Conservation (phyloP, 495 filamentous ascomycete species). For the Penicillium verhagenii region DNA sequence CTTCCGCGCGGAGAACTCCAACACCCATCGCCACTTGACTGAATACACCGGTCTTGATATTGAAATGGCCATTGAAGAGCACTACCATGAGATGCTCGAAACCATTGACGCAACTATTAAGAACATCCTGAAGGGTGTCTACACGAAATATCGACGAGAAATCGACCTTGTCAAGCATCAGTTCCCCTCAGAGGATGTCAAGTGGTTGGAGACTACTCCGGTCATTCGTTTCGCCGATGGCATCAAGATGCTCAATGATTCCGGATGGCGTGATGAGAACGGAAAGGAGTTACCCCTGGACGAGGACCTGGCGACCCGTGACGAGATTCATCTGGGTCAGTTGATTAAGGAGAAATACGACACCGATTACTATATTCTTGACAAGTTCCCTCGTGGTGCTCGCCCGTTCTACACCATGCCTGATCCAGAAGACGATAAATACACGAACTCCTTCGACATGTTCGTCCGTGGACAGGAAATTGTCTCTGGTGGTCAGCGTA, state of each 20-base stretch:
- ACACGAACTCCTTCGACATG: constrained; percentile 93
- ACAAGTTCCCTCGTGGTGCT: constrained; percentile 84
- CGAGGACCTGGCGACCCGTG: constrained; percentile 80
- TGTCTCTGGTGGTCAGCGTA: constrained; percentile 86
- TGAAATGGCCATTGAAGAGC: constrained; percentile 91
- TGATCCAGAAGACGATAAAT: constrained; percentile 66
- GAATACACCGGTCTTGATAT: constrained; percentile 95
- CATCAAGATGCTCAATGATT: constrained; percentile 75
- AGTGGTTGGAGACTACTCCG: constrained; percentile 83
- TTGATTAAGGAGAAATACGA: constrained; percentile 81
- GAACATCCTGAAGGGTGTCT: constrained; percentile 73
- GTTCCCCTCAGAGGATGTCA: constrained; percentile 64
- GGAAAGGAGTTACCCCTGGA: constrained; percentile 64
- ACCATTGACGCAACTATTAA: constrained; percentile 77
- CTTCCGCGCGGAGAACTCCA: constrained; percentile 92
- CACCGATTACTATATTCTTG: constrained; percentile 91
- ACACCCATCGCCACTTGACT: constrained; percentile 92
- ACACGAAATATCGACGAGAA: constrained; percentile 64
- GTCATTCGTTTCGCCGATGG: constrained; percentile 78
- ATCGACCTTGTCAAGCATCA: constrained; percentile 65
- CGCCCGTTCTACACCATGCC: constrained; percentile 96
- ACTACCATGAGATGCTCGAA: constrained; percentile 81
- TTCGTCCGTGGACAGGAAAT: constrained; percentile 95
- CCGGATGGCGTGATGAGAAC: constrained; percentile 75
- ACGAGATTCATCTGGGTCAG: constrained; percentile 82